Conservation (phyloP, 2,329 filamentous ascomycete genomes). For the Stemphylium vesicarium region DNA sequence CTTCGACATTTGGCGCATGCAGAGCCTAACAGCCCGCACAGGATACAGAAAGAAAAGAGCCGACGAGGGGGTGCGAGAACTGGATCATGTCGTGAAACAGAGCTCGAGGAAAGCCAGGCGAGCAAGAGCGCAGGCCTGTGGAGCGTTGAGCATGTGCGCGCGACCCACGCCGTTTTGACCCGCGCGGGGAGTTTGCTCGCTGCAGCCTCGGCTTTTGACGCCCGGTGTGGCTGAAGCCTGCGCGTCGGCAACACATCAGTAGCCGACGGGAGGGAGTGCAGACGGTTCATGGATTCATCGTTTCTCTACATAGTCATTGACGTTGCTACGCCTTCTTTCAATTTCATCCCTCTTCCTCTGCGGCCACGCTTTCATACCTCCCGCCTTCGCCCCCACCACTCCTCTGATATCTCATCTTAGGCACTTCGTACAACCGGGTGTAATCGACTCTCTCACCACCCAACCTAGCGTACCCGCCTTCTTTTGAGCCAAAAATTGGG, state of each 20-base stretch:
- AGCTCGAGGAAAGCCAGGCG: slow-evolving; percentile 4
- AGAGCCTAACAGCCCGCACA: background rate
- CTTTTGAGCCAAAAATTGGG: slow-evolving; percentile 76
- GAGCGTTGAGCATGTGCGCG: slow-evolving; percentile 20
- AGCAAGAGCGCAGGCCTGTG: slow-evolving; percentile 3
- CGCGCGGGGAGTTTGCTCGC: slow-evolving; percentile 30
- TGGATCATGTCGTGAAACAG: slow-evolving; percentile 19
- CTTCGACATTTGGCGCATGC: slow-evolving; percentile 10
- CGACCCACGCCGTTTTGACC: slow-evolving; percentile 21
- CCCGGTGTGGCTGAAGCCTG: slow-evolving; percentile 5
- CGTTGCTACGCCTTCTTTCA: slow-evolving; percentile 2
- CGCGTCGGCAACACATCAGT: slow-evolving; percentile 12
- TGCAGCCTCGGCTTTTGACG: slow-evolving; percentile 24
- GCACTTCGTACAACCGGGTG: slow-evolving; percentile 85
- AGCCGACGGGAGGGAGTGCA: background rate
- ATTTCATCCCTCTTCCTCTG: slow-evolving; percentile 35
- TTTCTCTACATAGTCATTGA: slow-evolving; percentile 8
- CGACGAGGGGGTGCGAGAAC: background rate
- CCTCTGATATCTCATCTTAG: slow-evolving; percentile 67
- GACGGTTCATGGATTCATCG: background rate
- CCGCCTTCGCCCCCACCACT: slow-evolving; percentile 43
- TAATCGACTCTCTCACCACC: slow-evolving; percentile 85
- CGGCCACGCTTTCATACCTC: slow-evolving; percentile 65
- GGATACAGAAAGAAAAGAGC: background rate
- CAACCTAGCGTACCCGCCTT: slow-evolving; percentile 76